Base-by-base conservation (phyloP, 768 basidiomycete species). In the Nidularia sp. region DNA sequence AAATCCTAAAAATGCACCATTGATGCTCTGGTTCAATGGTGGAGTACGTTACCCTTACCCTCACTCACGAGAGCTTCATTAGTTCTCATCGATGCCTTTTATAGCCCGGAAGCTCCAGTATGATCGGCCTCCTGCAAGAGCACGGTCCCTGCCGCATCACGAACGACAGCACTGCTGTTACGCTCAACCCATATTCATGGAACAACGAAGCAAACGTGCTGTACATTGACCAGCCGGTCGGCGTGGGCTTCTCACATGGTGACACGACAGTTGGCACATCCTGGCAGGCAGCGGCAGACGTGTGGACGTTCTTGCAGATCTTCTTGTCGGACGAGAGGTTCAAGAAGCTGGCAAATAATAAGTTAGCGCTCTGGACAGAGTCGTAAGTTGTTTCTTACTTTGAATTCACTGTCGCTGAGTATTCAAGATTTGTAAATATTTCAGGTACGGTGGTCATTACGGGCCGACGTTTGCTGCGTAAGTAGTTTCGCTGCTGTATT, bases 41-140 rank as follows among this genome's bases (percentile, higher is more conserved):
- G 76, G 83, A 46, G 76, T 77, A 62, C 22, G 76, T 41, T 41
- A 41, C 34, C 32, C 9, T 25, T 35, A 39, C 35, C 4, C 55
- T 43, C 2, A 18, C 55, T 43, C 2, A 18, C 15, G 18, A 31
- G 32, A 39, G 15, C 5, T 49, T 7, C 18, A 31, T 34, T 5
- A 5, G 39, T 8, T 9, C 31, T 29, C 6, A 34, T 43, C 35
- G 34, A 6, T 22, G 39, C 4, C 25, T 29, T 29, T 29, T 15
- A 18, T 54, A 79, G 76, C 82, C 82, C 18, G 81, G 80, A 32
- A 75, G 74, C 58, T 79, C 79, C 3, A 77, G 77, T 36, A 79
- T 78, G 69, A 70, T 85, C 1, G 88, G 86, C 2, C 71, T 89
- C 9, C 76, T 89, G 54, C 86, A 88, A 76, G 88, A 89, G 64